Base-by-base conservation (phyloP, 1,284 basidiomycete genomes). In the Malassezia psittaci region DNA sequence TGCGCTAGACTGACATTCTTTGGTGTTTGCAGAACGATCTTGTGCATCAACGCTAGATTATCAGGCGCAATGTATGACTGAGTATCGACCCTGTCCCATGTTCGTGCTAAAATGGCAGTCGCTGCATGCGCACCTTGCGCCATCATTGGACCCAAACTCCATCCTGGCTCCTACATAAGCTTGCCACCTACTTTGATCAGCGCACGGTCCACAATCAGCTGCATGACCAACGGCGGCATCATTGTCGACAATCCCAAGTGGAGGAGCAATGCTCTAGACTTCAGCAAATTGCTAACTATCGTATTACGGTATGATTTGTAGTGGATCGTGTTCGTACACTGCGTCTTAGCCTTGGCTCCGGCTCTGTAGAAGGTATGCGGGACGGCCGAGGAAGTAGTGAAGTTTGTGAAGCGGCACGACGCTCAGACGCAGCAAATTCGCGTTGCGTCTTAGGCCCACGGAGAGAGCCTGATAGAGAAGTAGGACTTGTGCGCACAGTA, bases 141-240 rank as follows among this genome's bases (percentile, higher is more conserved):
- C 79, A 82, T 81, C 53, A 82, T 75, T 3, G 81, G 79, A 2
- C 81, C 81, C n/a, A 78, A 72, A 4, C 78, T 77, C 81, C 81
- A 82, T 15, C 75, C 77, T 52, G 77, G 77, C 37, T 70, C 69
- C 78, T 80, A 55, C 29, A 35, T 47, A 8, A 39, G 50, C 45
- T 29, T 18, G 32, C 5, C 6, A 38, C 61, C 16, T 32, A 63
- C 61, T 43, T 57, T 60, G 42, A 57, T 42, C 19, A 63, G 44
- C 8, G 46, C 35, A 13, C 50, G 48, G 57, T 69, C 66, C 44
- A 74, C 57, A 46, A 74, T 67, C 42, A 74, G 53, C 51, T 74
- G 71, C 71, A 74, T 74, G 13, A 74, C 68, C 4, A 72, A 59
- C n/a, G 68, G 68, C 21, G 32, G 24, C 19, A 40, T 29, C 19